phyloP scores from a whole-genome alignment of 805 yeast species.

The Jamesozyma rosinii region DNA sequence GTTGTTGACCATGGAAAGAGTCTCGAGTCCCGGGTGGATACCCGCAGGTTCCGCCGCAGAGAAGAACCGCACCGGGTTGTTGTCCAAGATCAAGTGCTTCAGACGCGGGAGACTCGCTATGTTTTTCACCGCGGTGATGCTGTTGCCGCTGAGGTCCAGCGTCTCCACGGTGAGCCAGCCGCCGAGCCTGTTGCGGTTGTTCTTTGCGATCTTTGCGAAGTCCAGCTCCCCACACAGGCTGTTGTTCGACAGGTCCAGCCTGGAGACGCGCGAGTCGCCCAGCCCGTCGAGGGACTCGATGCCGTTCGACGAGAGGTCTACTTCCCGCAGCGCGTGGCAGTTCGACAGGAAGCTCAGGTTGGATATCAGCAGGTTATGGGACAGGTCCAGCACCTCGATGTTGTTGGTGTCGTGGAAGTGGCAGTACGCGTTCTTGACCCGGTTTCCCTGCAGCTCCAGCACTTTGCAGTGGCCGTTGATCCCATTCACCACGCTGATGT shows the following conservation, averaged over 20 bases:
- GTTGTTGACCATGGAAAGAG: background rate
- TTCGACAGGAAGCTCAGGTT: constrained; percentile 11
- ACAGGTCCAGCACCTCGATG: constrained; percentile 6
- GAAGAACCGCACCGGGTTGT: constrained; percentile 10
- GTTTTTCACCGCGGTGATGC: constrained; percentile 17
- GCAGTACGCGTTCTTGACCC: constrained; percentile 8
- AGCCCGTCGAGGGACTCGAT: constrained; percentile 17
- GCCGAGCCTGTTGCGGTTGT: constrained; percentile 5
- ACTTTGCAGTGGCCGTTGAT: constrained; percentile 1
- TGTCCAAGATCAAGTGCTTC: constrained; percentile 16
- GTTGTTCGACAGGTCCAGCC: constrained; percentile 17
- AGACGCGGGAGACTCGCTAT: constrained; percentile 13
- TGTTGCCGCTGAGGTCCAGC: constrained; percentile 20
- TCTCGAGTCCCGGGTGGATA: background rate
- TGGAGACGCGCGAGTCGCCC: constrained; percentile 10
- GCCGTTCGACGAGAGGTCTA: constrained; percentile 19
- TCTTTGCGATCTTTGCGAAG: constrained; percentile 13
- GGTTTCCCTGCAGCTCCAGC: constrained; percentile 13
- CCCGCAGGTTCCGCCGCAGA: background rate
- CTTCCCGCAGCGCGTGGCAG: constrained; percentile 12
- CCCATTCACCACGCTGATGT: constrained; percentile 16
- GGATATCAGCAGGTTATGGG: constrained; percentile 13
- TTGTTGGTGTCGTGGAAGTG: constrained; percentile 1
- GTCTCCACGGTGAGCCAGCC: constrained; percentile 18
- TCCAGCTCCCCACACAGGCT: constrained; percentile 18